Evolutionary conservation across 2,329 filamentous ascomycete genomes (phyloP), one percentile per base, ranked within the genome.

Genomic region (Fusarium sororula): DNA sequence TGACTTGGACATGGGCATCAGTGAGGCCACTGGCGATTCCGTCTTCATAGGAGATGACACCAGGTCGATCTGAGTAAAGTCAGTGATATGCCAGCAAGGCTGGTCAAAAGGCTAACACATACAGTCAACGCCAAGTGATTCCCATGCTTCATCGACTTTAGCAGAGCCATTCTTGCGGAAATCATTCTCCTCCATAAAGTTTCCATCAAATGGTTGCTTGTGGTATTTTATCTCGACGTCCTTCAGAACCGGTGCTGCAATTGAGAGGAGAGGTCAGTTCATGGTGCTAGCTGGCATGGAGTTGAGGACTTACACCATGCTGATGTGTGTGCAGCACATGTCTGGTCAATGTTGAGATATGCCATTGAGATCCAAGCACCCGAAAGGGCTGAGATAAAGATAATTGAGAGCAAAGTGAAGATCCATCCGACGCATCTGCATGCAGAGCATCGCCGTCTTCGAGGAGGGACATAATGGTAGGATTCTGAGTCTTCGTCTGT

Each of bases 101-200:
- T 15, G 10, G 20, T 32, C 8, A 20, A 30, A 10, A 9, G 15
- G 10, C 0, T 3, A 9, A 7, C 12, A 63, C 85, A 70, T 68
- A 89, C 87, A 89, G 22, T 88, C 84, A 9, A 83, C 77, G 1
- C 81, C 82, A 1, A 83, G 68, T 13, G 77, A 80, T 20, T 81
- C 83, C 89, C 90, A 91, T 1, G 89, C 89, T 7, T 83, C 84
- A 68, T 91, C 90, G 0, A 90, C 88, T 57, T 88, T 86, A 0
- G 87, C 85, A 0, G 86, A 83, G 4, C 84, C 86, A 18, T 83
- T 78, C 65, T 85, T 82, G 4, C 89, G 85, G 75, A 87, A 91
- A 22, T 87, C 79, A 32, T 86, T 87, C 72, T 89, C 85, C 1
- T 88, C 81, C 62, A 90, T 74, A 26, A 91, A 88, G 0, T 86